Evolutionary conservation across 1,139 yeast species (phyloP).

Genomic region (Diutina neorugosa): DNA sequence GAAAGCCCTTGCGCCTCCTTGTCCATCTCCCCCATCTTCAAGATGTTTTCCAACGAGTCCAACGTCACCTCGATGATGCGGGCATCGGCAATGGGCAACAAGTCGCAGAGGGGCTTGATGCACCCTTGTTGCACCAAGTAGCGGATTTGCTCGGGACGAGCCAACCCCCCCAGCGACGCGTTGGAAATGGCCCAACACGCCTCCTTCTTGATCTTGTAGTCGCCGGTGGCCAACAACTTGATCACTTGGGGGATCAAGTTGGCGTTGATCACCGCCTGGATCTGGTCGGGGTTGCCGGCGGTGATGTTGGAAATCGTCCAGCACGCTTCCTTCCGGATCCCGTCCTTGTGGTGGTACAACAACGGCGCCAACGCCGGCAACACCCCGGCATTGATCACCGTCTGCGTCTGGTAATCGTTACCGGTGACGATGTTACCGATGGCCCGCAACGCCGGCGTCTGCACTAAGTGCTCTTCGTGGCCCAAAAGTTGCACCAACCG

Average conservation of each 20-base stretch:
- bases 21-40: constrained; percentile 89
- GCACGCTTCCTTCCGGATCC: constrained; percentile 93
- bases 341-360: constrained; percentile 76
- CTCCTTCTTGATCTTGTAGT: constrained; percentile 92
- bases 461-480: constrained; percentile 77
- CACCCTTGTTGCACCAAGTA: constrained; percentile 92
- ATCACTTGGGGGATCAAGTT: constrained; percentile 90
- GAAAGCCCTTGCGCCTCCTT: constrained; percentile 61
- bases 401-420: constrained; percentile 88
- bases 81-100: constrained; percentile 77
- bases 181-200: constrained; percentile 99
- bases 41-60: constrained; percentile 75
- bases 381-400: constrained; percentile 88
- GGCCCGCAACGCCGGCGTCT: constrained; percentile 95
- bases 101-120: constrained; percentile 92
- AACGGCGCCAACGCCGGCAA: constrained; percentile 75
- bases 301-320: constrained; percentile 98
- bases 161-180: constrained; percentile 91
- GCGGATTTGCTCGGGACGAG: constrained; percentile 86
- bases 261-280: constrained; percentile 92
- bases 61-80: constrained; percentile 89
- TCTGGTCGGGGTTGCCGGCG: constrained; percentile 92
- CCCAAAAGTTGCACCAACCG: constrained; percentile 82
- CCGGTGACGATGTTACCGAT: constrained; percentile 98
- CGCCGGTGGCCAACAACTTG: constrained; percentile 70